Evolutionary conservation across 2,329 filamentous ascomycete genomes (phyloP), one percentile per base, ranked within the genome.

Genomic region (Sporothrix variecibatus): DNA sequence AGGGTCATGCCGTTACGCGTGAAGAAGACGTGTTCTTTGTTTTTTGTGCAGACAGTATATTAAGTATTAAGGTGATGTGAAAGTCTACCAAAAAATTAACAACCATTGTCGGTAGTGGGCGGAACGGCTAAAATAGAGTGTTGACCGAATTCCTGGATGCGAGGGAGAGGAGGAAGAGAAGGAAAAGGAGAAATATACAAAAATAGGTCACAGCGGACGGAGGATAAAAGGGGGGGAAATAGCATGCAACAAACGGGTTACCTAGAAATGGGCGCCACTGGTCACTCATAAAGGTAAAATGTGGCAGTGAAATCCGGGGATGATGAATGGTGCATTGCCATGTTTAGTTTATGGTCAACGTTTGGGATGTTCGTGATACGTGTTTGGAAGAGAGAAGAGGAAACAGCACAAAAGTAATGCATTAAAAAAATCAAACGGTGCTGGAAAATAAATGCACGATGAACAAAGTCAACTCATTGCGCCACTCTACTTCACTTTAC

Each of bases 401-500:
- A 43, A 43, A 43, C 49, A 51, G 49, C 49, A 38, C 31, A 15
- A 20, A 38, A 62, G 9, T 15, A 62, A 60, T 15, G 31, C 6
- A 51, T n/a, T n/a, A 62, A 62, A 60, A 11, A 31, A 8, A 5
- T n/a, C n/a, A n/a, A n/a, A n/a, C n/a, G n/a, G n/a, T n/a, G n/a
- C n/a, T n/a, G n/a, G n/a, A 60, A n/a, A 60, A n/a, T 62, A 0
- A 15, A 38, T 38, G 58, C 28, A 34, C 8, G n/a, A 15, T 31
- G n/a, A 17, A n/a, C 11, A 15, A 1, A 28, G 43, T 28, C 5
- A 3, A 4, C 58, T n/a, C 31, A 38, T 9, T 28, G 17, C 31
- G n/a, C 31, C 58, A 20, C 28, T n/a, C 31, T 64, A 72, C 58
- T 94, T 94, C 73, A 90, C 90, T 94, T 94, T 73, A 90, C 90